Percentiles rank a stretch among this genome's conserved stretches.
phyloP scores from a whole-genome alignment of 768 basidiomycete species.

The Phlegmacium glaucopus region DNA sequence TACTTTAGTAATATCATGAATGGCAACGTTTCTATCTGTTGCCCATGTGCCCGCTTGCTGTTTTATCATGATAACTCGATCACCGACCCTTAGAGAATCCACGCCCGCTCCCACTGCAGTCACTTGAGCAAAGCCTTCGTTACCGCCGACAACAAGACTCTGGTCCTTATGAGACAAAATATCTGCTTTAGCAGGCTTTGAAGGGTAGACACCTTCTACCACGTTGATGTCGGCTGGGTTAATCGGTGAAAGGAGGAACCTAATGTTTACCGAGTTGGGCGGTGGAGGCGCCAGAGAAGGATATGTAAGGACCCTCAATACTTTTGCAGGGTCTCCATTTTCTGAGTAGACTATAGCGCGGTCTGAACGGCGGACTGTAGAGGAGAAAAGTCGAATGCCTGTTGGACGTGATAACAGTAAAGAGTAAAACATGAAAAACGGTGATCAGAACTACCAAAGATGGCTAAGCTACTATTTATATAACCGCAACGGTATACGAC shows the following conservation, averaged over 20 bases:
- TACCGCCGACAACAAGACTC: conserved; percentile 62
- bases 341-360: conserved; percentile 65
- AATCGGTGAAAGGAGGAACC: conserved; percentile 67
- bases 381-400: conserved; percentile 23
- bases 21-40: conserved; percentile 48
- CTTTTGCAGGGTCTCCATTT: conserved; percentile 60
- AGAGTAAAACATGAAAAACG: conserved; percentile 17
- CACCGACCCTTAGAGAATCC: conserved; percentile 43
- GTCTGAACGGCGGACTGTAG: conserved; percentile 31
- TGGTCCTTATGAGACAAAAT: conserved; percentile 29
- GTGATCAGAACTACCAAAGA: background rate
- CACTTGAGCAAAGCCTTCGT: conserved; percentile 74
- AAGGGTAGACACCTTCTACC: conserved; percentile 79
- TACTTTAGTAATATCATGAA: conserved; percentile 59
- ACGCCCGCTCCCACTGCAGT: conserved; percentile 57
- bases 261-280: conserved; percentile 59
- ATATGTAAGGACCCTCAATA: conserved; percentile 52
- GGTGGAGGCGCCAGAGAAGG: conserved; percentile 50
- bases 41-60: conserved; percentile 78
- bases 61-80: conserved; percentile 73
- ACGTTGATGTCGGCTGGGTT: conserved; percentile 84
- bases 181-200: conserved; percentile 44
- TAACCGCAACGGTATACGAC: background rate
- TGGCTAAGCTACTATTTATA: background rate
- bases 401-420: conserved; percentile 11